phyloP scores from a whole-genome alignment of 2,329 filamentous ascomycete species.

The Knoxdaviesia proteae region DNA sequence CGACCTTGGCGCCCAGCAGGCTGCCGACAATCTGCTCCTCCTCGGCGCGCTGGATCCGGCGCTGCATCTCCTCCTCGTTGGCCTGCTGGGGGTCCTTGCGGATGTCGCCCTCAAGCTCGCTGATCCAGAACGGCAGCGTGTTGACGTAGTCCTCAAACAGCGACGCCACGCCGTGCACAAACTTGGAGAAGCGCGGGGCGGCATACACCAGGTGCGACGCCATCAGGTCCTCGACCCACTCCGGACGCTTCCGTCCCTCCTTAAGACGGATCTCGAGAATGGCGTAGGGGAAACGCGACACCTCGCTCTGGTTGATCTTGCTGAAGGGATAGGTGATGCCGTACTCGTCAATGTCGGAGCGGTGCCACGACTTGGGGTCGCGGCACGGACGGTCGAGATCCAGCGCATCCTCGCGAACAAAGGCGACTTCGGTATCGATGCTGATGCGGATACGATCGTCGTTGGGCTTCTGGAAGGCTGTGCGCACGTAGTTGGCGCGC shows the following conservation, averaged over 20 bases:
- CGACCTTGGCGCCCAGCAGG: constrained; percentile 43
- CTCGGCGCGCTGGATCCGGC: constrained; percentile 59
- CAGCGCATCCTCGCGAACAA: constrained; percentile 61
- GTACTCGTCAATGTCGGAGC: constrained; percentile 66
- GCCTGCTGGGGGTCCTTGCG: constrained; percentile 77
- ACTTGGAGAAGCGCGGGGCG: constrained; percentile 84
- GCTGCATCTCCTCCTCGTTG: constrained; percentile 79
- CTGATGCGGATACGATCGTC: constrained; percentile 82
- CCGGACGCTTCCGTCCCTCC: constrained; percentile 49
- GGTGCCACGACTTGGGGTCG: constrained; percentile 76
- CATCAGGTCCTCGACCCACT: constrained; percentile 86
- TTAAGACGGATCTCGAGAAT: constrained; percentile 83
- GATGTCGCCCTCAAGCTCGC: constrained; percentile 81
- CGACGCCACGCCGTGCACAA: constrained; percentile 77
- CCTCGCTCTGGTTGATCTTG: constrained; percentile 73
- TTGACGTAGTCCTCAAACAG: constrained; percentile 95
- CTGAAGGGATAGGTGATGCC: constrained; percentile 75
- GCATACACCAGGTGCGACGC: constrained; percentile 80
- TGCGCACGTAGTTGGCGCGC: constrained; percentile 81
- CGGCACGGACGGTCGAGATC: constrained; percentile 73
- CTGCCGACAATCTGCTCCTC: constrained; percentile 81
- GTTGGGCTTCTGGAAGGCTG: constrained; percentile 87
- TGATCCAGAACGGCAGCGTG: constrained; percentile 87
- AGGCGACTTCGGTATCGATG: constrained; percentile 77
- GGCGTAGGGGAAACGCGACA: constrained; percentile 76